These are phyloP conservation scores for Parasitella parasitica DNA, from an alignment of 371 early-diverging fungal species.

Conservation along the genomic window DNA sequence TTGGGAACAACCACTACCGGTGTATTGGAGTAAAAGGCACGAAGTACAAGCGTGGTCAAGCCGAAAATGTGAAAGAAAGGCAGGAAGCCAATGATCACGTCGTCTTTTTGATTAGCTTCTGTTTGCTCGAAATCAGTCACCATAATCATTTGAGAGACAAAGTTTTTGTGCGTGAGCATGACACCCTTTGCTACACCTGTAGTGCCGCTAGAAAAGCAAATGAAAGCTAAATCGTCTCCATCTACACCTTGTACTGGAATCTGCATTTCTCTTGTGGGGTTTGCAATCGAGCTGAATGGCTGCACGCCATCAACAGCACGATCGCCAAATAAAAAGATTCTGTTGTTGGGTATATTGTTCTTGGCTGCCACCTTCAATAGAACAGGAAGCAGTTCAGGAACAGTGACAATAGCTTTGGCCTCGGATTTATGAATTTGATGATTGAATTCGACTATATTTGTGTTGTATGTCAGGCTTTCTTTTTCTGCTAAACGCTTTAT, in stretches of 20 bases:
- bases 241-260: conserved; percentile 17
- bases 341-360: conserved; percentile 12
- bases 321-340: conserved; percentile 23
- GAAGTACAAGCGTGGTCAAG: conserved; percentile 37
- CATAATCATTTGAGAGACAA: conserved; percentile 30
- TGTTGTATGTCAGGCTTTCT: background rate
- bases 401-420: conserved; percentile 21
- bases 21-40: conserved; percentile 34
- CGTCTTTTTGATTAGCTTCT: conserved; percentile 37
- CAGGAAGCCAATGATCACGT: conserved; percentile 64
- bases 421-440: conserved; percentile 18
- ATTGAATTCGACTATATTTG: conserved; percentile 14
- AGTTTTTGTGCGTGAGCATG: conserved; percentile 44
- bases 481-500: background rate
- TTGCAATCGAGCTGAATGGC: conserved; percentile 5
- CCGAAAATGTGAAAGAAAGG: conserved; percentile 89
- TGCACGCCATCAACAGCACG: conserved; percentile 2
- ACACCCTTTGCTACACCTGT: conserved; percentile 71
- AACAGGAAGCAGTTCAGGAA: conserved; percentile 21
- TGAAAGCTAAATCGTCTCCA: conserved; percentile 63
- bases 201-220: conserved; percentile 91
- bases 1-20: conserved; percentile 60
- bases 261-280: conserved; percentile 11
- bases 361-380: conserved; percentile 9
- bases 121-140: conserved; percentile 16